phyloP scores from a whole-genome alignment of 73 alveolate genomes.

The Tetrahymena malaccensis region DNA sequence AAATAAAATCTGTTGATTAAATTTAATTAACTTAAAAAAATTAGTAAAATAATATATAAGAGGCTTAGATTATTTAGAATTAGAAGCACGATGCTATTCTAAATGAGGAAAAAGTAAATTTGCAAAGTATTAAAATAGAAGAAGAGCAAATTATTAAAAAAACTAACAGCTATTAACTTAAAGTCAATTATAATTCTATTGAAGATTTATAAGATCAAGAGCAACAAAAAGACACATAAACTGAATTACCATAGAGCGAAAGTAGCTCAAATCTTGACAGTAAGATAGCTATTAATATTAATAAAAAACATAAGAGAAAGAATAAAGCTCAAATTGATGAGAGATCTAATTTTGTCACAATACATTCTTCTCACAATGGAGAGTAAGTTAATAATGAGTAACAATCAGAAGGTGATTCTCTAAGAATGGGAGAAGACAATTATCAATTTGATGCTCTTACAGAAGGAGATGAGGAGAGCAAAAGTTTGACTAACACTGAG shows the following conservation, averaged over 20 bases:
- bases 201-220: not conserved
- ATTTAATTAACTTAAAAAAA: no score
- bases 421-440: conserved; percentile 30
- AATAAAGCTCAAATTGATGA: not conserved
- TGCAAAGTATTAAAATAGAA: not conserved
- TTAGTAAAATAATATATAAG: no score
- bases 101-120: not conserved
- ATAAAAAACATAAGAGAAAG: not conserved
- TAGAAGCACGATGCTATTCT: not conserved
- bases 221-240: not conserved
- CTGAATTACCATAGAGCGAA: not conserved
- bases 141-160: not conserved
- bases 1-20: no score
- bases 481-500: not conserved
- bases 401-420: conserved; percentile 33
- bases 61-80: no score
- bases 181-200: not conserved
- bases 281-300: not conserved
- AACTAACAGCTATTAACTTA: conserved; percentile 1
- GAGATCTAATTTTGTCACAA: not conserved
- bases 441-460: not conserved
- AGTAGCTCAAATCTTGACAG: not conserved
- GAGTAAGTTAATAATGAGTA: not conserved
- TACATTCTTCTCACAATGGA: conserved; percentile 12
- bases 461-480: not conserved